phyloP scores from a whole-genome alignment of 108 stramenopile species.

The Pseudonitzschia delicatissima region DNA sequence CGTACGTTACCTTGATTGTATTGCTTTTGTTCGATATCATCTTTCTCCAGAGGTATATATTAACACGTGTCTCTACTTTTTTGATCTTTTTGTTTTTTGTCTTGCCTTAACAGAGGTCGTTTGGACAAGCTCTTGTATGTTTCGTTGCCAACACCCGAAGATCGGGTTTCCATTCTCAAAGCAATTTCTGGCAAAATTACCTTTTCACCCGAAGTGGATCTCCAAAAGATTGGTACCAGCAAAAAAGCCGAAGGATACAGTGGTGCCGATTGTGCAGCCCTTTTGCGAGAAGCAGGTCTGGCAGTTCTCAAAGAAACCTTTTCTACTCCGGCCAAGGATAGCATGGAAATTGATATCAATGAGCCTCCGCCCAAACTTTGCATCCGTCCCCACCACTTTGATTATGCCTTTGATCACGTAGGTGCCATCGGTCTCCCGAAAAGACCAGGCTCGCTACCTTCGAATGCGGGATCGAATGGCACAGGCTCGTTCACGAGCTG shows the following conservation, averaged over 20 bases:
- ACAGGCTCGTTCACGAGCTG: constrained; percentile 64
- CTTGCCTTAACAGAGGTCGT: constrained; percentile 58
- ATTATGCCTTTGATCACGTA: constrained; percentile 85
- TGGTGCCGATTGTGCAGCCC: constrained; percentile 88
- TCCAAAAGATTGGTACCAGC: constrained; percentile 64
- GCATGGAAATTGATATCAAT: background rate
- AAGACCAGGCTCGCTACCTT: constrained; percentile 81
- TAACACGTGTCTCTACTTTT: background rate
- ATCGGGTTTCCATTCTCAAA: constrained; percentile 79
- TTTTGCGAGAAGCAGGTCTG: constrained; percentile 87
- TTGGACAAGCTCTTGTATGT: constrained; percentile 93
- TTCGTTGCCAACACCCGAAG: constrained; percentile 84
- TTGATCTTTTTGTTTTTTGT: constrained; percentile 1
- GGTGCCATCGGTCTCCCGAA: constrained; percentile 80
- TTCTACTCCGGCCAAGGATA: background rate
- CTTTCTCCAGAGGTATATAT: background rate
- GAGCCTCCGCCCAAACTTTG: constrained; percentile 26
- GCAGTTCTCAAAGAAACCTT: constrained; percentile 73
- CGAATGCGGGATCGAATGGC: constrained; percentile 82
- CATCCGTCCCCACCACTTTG: constrained; percentile 65
- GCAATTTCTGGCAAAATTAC: constrained; percentile 63
- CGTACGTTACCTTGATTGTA: constrained; percentile 61
- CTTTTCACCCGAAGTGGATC: constrained; percentile 63
- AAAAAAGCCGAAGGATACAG: constrained; percentile 78
- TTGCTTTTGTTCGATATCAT: background rate